Evolutionary conservation across 495 filamentous ascomycete genomes (phyloP), one percentile per base, ranked within the genome.

Genomic region (Cercophora newfieldiana): DNA sequence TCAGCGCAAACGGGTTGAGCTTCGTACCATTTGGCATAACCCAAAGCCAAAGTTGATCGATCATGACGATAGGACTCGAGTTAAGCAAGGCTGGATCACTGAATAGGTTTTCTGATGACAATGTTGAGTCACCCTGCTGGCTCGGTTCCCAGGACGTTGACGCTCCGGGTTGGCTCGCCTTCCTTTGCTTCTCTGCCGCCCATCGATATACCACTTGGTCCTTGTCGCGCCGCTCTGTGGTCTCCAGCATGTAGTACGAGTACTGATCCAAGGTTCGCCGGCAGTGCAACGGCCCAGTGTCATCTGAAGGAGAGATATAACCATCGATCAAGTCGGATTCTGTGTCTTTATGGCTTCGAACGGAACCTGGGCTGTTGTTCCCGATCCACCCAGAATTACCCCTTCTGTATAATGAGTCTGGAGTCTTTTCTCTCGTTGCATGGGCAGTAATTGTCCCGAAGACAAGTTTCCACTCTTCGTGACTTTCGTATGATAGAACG

Each of bases 11-110:
- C 1, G 26, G 28, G 24, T n/a, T 10, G 25, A 44, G 2, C 1
- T 2, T 3, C 22, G 2, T 64, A 64, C 61, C 69, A 18, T 71
- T 59, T 5, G 60, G 66, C 2, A 71, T 31, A 0, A 62, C 64
- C 69, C 66, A 71, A 0, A 68, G 47, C 69, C 69, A 71, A 25
- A 71, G 56, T 55, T 71, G 69, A 54, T 71, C 69, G 8, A 71
- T 57, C 69, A 71, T 71, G 31, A 71, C 25, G 22, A 71, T 66
- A 7, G 69, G 69, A 1, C 21, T 44, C 18, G n/a, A 44, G 8
- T 53, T 53, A 16, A 19, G 7, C 2, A 53, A 2, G n/a, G 10
- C 50, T 53, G n/a, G 4, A 7, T n/a, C 48, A 51, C 18, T 47
- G 37, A 18, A 47, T 47, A 47, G 37, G 37, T 47, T 47, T 47